Base-by-base conservation (phyloP, 2,329 filamentous ascomycete species). In the Trichoderma harzianum region DNA sequence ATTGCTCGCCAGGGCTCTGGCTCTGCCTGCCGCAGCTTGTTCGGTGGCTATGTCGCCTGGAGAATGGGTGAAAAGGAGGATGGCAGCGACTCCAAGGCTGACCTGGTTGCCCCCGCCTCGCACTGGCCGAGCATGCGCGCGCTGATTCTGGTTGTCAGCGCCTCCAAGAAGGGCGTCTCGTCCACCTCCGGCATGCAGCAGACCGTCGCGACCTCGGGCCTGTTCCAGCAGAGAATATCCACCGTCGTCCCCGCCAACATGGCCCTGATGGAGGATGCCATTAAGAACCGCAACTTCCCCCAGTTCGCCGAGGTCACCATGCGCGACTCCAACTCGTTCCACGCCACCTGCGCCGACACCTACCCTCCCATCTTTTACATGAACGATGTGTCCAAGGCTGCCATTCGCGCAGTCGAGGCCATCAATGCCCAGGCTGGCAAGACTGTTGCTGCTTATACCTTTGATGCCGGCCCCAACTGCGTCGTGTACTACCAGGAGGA, bases 281-380 rank as follows among this genome's bases (percentile, higher is more conserved):
- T 98, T 73, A 83, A 86, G 76, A 86, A 88, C 74, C 89, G 89
- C 77, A 93, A 99, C 83, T 99, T 99, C 83, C 89, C 90, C 77
- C 85, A 88, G 24, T 99, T 99, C 79, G 96, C 92, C 28, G 90
- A 93, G 80, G 88, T 98, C 74, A 97, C 96, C 18, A 99, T 98
- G 95, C 92, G 91, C 81, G 96, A 99, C 81, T 97, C 93, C 79
- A 99, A 99, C 85, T 93, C 91, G 72, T 99, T 99, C 90, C 96
- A 99, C 82, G 93, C 96, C 47, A 94, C 92, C 71, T 98, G 96
- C 81, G 86, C 97, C 77, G 96, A 99, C 81, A 98, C 96, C 2
- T 94, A 94, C 83, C 96, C 97, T 58, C 96, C 97, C 21, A 99
- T 99, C 80, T 98, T 97, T 83, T 99, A 99, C 86, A 91, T 99